phyloP scores from a whole-genome alignment of 2,329 filamentous ascomycete species.

The Pseudogymnoascus verrucosus region DNA sequence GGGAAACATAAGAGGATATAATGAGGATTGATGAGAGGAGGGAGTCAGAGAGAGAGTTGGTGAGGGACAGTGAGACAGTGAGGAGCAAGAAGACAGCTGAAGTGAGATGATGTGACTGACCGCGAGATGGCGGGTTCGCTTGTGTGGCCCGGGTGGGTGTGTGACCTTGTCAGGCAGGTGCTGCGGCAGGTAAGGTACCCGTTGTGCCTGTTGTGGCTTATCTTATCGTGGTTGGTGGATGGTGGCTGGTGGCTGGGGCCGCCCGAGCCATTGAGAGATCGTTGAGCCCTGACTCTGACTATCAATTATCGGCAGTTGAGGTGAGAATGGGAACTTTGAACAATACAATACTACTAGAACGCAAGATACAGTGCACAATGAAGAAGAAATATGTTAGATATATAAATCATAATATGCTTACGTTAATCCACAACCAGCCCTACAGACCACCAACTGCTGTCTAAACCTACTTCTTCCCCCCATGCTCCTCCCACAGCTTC shows the following conservation, averaged over 20 bases:
- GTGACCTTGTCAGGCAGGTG: not conserved
- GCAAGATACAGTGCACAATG: not conserved
- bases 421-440: not conserved
- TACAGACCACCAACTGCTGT: not conserved
- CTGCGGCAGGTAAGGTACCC: not conserved
- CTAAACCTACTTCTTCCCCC: slow-evolving; percentile 12
- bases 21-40: not conserved
- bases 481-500: slow-evolving; percentile 65
- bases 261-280: not conserved
- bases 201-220: not conserved
- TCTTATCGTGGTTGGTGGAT: not conserved
- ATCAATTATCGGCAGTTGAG: not conserved
- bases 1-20: not conserved
- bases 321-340: not conserved
- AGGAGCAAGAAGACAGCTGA: not conserved
- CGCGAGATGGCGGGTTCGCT: slow-evolving; percentile 1
- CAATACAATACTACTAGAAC: not conserved
- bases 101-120: slow-evolving; percentile 7
- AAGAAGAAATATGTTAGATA: not conserved
- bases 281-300: not conserved
- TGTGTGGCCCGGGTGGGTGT: slow-evolving; percentile 2
- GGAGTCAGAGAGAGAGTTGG: not conserved
- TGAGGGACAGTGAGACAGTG: not conserved
- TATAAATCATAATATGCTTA: not conserved
- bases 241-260: not conserved